A percentile compares a stretch with the other conserved stretches of the same genome.
Evolutionary conservation across 2,329 filamentous ascomycete genomes (phyloP).

Genomic region (Aciculosporium take): DNA sequence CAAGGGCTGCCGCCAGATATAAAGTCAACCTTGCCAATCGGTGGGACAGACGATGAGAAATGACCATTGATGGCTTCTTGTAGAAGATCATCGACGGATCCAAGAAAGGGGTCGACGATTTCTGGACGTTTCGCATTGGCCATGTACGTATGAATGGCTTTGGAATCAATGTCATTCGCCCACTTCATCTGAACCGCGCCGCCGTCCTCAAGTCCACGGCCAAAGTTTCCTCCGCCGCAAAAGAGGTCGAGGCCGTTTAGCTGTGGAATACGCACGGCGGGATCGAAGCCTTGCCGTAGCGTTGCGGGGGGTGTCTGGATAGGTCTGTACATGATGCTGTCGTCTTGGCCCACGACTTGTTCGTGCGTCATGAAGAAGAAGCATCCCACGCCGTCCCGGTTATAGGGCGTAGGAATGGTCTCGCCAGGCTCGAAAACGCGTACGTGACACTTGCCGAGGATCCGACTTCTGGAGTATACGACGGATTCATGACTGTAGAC

Average conservation of each 20-base stretch:
- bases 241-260: constrained; percentile 57
- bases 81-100: constrained; percentile 59
- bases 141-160: constrained; percentile 58
- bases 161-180: constrained; percentile 50
- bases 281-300: constrained; percentile 43
- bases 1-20: constrained; percentile 65
- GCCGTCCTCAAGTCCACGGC: constrained; percentile 60
- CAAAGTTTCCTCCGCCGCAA: constrained; percentile 65
- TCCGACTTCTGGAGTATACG: constrained; percentile 20
- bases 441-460: constrained; percentile 46
- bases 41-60: constrained; percentile 33
- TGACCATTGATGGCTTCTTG: constrained; percentile 37
- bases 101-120: constrained; percentile 42
- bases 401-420: constrained; percentile 47
- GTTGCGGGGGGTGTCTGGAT: constrained; percentile 20
- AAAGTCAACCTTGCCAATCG: constrained; percentile 50
- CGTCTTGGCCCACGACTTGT: neutral
- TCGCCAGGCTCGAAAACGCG: constrained; percentile 34
- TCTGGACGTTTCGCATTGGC: constrained; percentile 41
- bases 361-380: constrained; percentile 46
- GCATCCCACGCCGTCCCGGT: constrained; percentile 49
- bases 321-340: constrained; percentile 16
- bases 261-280: constrained; percentile 18
- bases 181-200: constrained; percentile 50
- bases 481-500: constrained; percentile 36